Percentiles rank a stretch among this genome's conserved stretches.
Evolutionary conservation across 495 filamentous ascomycete genomes (phyloP).

Genomic region (Aspergillus homomorphus): DNA sequence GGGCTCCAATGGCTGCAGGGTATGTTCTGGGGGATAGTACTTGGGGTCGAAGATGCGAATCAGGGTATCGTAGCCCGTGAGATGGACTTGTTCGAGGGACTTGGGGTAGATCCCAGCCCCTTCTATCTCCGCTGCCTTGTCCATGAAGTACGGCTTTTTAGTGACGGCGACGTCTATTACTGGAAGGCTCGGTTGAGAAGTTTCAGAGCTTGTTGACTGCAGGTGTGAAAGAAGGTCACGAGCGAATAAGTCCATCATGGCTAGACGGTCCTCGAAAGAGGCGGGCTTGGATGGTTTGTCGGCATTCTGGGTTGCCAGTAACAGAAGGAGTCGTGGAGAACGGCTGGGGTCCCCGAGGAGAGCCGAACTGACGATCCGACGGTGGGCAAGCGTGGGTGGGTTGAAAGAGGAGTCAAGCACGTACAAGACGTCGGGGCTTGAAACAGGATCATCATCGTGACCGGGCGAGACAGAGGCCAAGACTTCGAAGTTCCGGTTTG

Average conservation of each 20-base stretch:
- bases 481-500: slow-evolving; percentile 55
- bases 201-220: slow-evolving; percentile 8
- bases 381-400: slow-evolving; percentile 82
- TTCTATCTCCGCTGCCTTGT: slow-evolving; percentile 73
- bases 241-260: slow-evolving; percentile 84
- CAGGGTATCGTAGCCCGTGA: slow-evolving; percentile 85
- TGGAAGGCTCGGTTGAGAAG: slow-evolving; percentile 22
- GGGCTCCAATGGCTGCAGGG: slow-evolving; percentile 54
- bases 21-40: slow-evolving; percentile 68
- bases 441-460: slow-evolving; percentile 17
- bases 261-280: slow-evolving; percentile 73
- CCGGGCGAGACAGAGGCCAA: slow-evolving; percentile 51
- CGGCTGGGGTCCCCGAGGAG: slow-evolving; percentile 39
- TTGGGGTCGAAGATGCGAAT: slow-evolving; percentile 77
- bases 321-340: slow-evolving; percentile 63
- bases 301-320: slow-evolving; percentile 88
- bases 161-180: slow-evolving; percentile 78
- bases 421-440: slow-evolving; percentile 54
- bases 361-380: slow-evolving; percentile 68
- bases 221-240: slow-evolving; percentile 51
- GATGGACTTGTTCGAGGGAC: slow-evolving; percentile 63
- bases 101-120: slow-evolving; percentile 47
- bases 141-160: slow-evolving; percentile 77
- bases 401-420: slow-evolving; percentile 96
- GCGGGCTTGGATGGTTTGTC: slow-evolving; percentile 88